Percentiles rank a stretch among this genome's conserved stretches.
Evolutionary conservation across 2,329 filamentous ascomycete genomes (phyloP).

Genomic region (Lachnellula occidentalis): DNA sequence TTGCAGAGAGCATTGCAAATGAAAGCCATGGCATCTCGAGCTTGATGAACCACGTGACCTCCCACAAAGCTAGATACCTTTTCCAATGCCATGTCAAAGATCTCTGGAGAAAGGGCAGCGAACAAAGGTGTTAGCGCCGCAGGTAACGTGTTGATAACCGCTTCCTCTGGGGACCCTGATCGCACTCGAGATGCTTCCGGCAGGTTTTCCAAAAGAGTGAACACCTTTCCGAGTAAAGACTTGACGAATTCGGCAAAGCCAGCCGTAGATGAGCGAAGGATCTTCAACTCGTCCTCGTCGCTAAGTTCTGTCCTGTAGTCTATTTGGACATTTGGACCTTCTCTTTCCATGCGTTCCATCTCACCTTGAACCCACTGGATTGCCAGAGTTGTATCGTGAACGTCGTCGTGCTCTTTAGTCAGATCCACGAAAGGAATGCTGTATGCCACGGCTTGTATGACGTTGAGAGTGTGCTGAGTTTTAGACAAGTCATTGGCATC

Average conservation of each 20-base stretch:
- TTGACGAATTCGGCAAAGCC: slow-evolving; percentile 90
- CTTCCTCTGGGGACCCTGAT: slow-evolving; percentile 90
- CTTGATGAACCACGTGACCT: slow-evolving; percentile 93
- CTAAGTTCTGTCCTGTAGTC: slow-evolving; percentile 78
- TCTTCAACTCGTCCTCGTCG: slow-evolving; percentile 80
- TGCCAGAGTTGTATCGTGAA: slow-evolving; percentile 71
- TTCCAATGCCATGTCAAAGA: slow-evolving; percentile 86
- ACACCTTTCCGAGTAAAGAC: slow-evolving; percentile 87
- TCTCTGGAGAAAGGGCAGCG: slow-evolving; percentile 82
- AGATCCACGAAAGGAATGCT: slow-evolving; percentile 89
- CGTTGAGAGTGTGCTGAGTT: slow-evolving; percentile 88
- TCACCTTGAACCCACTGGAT: slow-evolving; percentile 92
- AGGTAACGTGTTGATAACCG: slow-evolving; percentile 90
- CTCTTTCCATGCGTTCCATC: slow-evolving; percentile 87
- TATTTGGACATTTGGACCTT: slow-evolving; percentile 78
- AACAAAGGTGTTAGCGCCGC: slow-evolving; percentile 88
- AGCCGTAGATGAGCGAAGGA: slow-evolving; percentile 88
- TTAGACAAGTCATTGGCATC: slow-evolving; percentile 98
- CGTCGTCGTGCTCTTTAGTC: slow-evolving; percentile 59
- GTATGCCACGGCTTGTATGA: slow-evolving; percentile 93
- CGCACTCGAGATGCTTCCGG: slow-evolving; percentile 85
- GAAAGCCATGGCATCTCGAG: slow-evolving; percentile 96
- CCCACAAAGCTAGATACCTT: slow-evolving; percentile 90
- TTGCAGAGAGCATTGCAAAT: slow-evolving; percentile 96
- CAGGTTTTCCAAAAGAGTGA: slow-evolving; percentile 90